Evolutionary conservation across 805 yeast species (phyloP), one percentile per base, ranked within the genome.

Genomic region (Candida odintsovae): DNA sequence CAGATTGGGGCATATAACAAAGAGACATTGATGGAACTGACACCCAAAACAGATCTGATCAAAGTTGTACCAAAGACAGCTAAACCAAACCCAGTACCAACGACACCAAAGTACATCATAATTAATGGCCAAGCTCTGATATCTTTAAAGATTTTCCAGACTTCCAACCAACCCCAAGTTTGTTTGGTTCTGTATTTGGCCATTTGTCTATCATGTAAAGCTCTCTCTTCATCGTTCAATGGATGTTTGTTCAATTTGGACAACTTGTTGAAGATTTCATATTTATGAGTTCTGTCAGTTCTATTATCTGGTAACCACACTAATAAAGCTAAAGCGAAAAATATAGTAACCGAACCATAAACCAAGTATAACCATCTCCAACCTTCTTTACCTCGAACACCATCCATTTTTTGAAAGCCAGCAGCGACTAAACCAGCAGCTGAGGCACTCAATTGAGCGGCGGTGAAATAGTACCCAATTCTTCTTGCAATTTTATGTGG

Each of bases 61-160:
- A 88, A 77, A 9, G 92, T 81, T 4, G 95, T 82, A 6, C 90
- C 96, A 65, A 84, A 88, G 19, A 83, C 92, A 28, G 90, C 90
- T 42, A 88, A 69, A 28, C 95, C 96, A 58, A 76, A 82, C 1
- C 96, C 96, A n/a, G 88, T 80, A 41, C 96, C 96, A 22, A 88
- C 96, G 19, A 86, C 95, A 18, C 96, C 96, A 62, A 88, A 89
- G 66, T 88, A 88, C 96, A 88, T 88, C 67, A 88, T 71, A 40
- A 86, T 70, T 49, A 89, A 65, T 1, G 95, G 94, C 90, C 90
- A 87, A 38, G 83, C 71, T 52, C 94, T 72, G 40, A 74, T 58
- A 60, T 89, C 96, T 28, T 70, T 56, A 20, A 86, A 53, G 37
- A 88, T 75, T 9, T 61, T 63, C 38, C 65, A 56, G 26, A 88